Evolutionary conservation across 2,329 filamentous ascomycete genomes (phyloP).

Genomic region (Monosporascus sp.): DNA sequence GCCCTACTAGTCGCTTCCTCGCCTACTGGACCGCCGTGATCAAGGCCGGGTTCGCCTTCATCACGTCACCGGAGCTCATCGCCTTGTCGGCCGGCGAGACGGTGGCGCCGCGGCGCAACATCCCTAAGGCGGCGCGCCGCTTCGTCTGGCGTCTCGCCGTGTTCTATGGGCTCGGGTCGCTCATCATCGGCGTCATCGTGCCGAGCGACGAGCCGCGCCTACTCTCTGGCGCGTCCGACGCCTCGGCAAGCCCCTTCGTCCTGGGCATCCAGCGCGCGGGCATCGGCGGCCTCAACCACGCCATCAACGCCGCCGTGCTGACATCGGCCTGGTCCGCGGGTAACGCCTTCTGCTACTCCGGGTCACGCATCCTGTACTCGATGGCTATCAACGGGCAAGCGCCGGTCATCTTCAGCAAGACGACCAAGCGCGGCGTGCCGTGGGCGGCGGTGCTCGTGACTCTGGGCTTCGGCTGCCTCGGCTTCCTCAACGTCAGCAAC

Average conservation of each 20-base stretch:
- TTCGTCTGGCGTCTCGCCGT: slow-evolving; percentile 57
- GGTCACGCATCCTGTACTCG: slow-evolving; percentile 64
- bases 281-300: slow-evolving; percentile 57
- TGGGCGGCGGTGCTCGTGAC: slow-evolving; percentile 49
- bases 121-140: slow-evolving; percentile 58
- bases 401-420: slow-evolving; percentile 53
- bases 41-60: slow-evolving; percentile 56
- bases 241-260: slow-evolving; percentile 57
- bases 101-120: slow-evolving; percentile 57
- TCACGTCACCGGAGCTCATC: slow-evolving; percentile 57
- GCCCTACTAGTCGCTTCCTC: slow-evolving; percentile 48
- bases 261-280: slow-evolving; percentile 62
- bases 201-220: slow-evolving; percentile 61
- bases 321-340: slow-evolving; percentile 60
- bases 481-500: slow-evolving; percentile 63
- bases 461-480: slow-evolving; percentile 56
- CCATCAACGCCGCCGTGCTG: slow-evolving; percentile 64
- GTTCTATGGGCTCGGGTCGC: slow-evolving; percentile 58
- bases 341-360: slow-evolving; percentile 60
- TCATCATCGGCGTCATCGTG: slow-evolving; percentile 56
- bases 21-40: slow-evolving; percentile 53
- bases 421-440: slow-evolving; percentile 57
- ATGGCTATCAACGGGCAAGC: slow-evolving; percentile 63
- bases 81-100: slow-evolving; percentile 62
- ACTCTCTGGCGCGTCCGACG: slow-evolving; percentile 50